phyloP scores from a whole-genome alignment of 805 yeast species.

The Zygotorulaspora danielsina region DNA sequence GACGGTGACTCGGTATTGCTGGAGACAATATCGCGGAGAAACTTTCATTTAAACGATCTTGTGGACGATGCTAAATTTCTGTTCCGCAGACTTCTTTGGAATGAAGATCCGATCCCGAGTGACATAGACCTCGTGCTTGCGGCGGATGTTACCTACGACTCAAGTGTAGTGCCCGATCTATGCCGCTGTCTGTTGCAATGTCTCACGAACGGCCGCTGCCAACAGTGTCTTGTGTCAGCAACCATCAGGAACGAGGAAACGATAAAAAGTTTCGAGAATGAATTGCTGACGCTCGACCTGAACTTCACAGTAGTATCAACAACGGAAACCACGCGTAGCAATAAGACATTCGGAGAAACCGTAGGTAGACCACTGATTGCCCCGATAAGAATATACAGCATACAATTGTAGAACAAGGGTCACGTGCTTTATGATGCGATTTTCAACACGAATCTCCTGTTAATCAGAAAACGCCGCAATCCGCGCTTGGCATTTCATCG shows the following conservation, averaged over 20 bases:
- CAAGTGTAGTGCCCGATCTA: conserved; percentile 51
- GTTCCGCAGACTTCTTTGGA: conserved; percentile 58
- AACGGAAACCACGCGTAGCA: conserved; percentile 12
- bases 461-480: conserved; percentile 3
- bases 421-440: too few species aligned
- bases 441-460: too few species aligned
- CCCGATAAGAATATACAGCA: conserved; percentile 27
- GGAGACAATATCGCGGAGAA: conserved; percentile 29
- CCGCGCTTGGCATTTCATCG: too few species aligned
- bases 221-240: conserved; percentile 53
- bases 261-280: conserved; percentile 39
- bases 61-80: conserved; percentile 12
- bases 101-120: conserved; percentile 39
- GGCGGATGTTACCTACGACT: conserved; percentile 87
- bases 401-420: conserved; percentile 18
- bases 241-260: conserved; percentile 66
- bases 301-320: conserved; percentile 23
- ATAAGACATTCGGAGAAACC: conserved; percentile 6
- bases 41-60: conserved; percentile 44
- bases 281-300: conserved; percentile 27
- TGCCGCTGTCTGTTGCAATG: conserved; percentile 42
- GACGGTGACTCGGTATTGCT: conserved; percentile 33
- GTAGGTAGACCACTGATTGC: conserved; percentile 19
- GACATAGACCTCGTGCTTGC: conserved; percentile 56
- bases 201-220: conserved; percentile 13